Base-by-base conservation (phyloP, 257 asterid species). In the Petrea volubilis region DNA sequence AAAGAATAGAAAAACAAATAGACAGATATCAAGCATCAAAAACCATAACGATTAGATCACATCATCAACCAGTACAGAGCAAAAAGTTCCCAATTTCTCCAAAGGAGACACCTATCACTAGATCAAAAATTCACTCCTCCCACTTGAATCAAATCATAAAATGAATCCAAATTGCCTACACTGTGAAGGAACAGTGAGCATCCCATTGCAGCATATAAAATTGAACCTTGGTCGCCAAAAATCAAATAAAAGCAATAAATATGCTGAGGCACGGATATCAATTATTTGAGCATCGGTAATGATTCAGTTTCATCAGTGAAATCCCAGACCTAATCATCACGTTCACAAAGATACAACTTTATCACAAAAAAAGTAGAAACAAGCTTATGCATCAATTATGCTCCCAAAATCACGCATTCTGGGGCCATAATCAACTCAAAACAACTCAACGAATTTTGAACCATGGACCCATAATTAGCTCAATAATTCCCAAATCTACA, bases 41-140 rank as follows among this genome's bases (percentile, higher is more conserved):
- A 15, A 20, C 60, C 62, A 56, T 31, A 46, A 27, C 23, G 15
- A 49, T 74, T 31, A 53, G 41, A 57, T 36, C 12, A 40, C 38
- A 77, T 74, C 51, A 60, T 66, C 13, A 68, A 49, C 43, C 15
- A 65, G 65, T 17, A 59, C n/a, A 52, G 64, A 31, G 55, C 28
- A 41, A 15, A n/a, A 29, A 38, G 11, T 64, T 64, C 27, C 53
- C 12, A 12, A 29, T 24, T 11, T 34, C 25, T 64, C 27, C 53
- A 74, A 3, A 47, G 36, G 49, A 25, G 51, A 33, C 47, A 21
- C 14, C 46, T 64, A 68, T 20, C 55, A 18, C 43, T 28, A 38
- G 8, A 57, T 44, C 70, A 65, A 67, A 29, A 11, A 56, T 34
- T 31, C 33, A 55, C 29, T 47, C 63, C 61, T 70, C 73, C 49